These are phyloP conservation scores for Penicillium canescens DNA, from an alignment of 495 filamentous ascomycete genomes.

Conservation along the genomic window DNA sequence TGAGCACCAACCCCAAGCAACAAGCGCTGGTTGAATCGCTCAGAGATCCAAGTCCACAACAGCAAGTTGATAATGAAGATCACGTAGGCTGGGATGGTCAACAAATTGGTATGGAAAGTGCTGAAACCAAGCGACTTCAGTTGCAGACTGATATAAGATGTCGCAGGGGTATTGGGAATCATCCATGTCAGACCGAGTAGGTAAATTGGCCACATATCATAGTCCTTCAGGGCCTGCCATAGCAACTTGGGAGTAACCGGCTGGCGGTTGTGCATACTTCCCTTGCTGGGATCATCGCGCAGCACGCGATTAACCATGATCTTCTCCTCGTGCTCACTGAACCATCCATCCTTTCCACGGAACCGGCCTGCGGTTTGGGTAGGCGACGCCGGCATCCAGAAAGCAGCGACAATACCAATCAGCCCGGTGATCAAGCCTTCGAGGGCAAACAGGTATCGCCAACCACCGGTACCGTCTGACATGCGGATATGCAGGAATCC, in stretches of 20 bases:
- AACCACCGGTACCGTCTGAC: conserved; percentile 60
- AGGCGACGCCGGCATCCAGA: conserved; percentile 72
- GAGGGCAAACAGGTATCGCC: conserved; percentile 70
- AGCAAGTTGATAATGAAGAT: conserved; percentile 48
- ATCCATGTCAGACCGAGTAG: conserved; percentile 57
- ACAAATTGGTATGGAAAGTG: conserved; percentile 67
- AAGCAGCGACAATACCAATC: conserved; percentile 63
- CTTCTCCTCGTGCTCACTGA: conserved; percentile 55
- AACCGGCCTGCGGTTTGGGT: conserved; percentile 68
- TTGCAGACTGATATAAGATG: conserved; percentile 62
- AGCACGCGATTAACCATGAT: conserved; percentile 64
- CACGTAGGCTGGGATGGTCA: conserved; percentile 63
- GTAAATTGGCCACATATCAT: conserved; percentile 73
- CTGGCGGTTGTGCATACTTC: conserved; percentile 62
- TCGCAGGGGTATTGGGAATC: conserved; percentile 54
- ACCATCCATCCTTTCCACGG: conserved; percentile 68
- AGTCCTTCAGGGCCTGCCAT: conserved; percentile 62
- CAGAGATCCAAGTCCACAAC: conserved; percentile 54
- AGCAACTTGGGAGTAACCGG: conserved; percentile 57
- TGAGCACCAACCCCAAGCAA: conserved; percentile 51
- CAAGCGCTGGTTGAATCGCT: conserved; percentile 52
- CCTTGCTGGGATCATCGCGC: conserved; percentile 65
- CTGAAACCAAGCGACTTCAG: conserved; percentile 61
- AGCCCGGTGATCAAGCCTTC: conserved; percentile 55
- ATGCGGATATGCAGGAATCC: conserved; percentile 69